Evolutionary conservation across 371 early-diverging fungal species (phyloP), one percentile per base, ranked within the genome.

Genomic region (Saksenaea vasiformis): DNA sequence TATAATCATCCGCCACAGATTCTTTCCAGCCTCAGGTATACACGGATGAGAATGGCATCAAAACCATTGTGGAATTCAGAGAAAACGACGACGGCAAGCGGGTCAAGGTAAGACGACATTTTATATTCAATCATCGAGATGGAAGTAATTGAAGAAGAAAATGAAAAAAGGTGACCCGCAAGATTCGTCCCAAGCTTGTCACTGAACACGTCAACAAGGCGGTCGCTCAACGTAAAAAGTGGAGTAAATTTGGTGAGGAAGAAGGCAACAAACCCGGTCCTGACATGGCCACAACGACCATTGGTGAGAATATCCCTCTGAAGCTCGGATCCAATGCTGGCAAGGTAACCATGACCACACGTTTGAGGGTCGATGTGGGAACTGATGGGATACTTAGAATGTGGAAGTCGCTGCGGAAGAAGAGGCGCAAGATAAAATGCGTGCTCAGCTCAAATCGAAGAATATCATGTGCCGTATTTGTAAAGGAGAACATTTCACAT

Each of bases 381-480:
- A n/a, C 24, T 34, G 36, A 10, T 31, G 22, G 70, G 73, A 11
- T 58, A 62, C 58, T 68, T 76, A 76, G 77, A 62, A 58, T 60
- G 78, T 71, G 36, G 82, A 84, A 28, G 75, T 77, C 27, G 85
- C 71, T 37, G 87, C 84, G 17, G 89, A 86, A 39, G 84, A 89
- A 69, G 85, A 83, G 58, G 77, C 80, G 26, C 73, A 74, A 58
- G 73, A 71, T n/a, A 77, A 79, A 58, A 54, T 77, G 24, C 65
- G 71, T 36, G 64, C 69, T 56, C 77, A 76, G 64, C 69, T 84
- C 24, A 87, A 90, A 72, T 82, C 85, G 80, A 89, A 85, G 75
- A 93, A 92, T 72, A 97, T 98, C 81, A 82, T 87, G 58, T 98
- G 98, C 85, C 94, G 98, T 83, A 89, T 91, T 63, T 98, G 98